A percentile compares a stretch with the other conserved stretches of the same genome.
These are phyloP conservation scores for Acanthamoeba culbertsoni DNA, from an alignment of 208 protist genomes.

Conservation along the genomic window DNA sequence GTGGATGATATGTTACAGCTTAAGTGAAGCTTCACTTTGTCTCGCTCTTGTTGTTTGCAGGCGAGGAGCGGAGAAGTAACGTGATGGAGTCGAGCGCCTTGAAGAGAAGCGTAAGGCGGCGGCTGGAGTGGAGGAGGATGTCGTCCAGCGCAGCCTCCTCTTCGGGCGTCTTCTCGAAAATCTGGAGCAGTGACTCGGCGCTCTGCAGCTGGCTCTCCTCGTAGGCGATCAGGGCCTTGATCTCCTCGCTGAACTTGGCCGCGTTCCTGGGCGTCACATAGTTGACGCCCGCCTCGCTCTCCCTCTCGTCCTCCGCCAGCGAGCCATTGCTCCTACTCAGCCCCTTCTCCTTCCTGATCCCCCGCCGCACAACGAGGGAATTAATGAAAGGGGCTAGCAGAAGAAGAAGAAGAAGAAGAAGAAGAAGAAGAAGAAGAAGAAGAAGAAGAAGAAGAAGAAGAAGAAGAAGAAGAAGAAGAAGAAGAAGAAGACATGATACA, in stretches of 20 bases:
- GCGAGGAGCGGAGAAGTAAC: not conserved
- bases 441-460: too few relatives aligned
- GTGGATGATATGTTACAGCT: too few relatives aligned
- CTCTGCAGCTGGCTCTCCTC: constrained; percentile 34
- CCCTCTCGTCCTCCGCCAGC: not conserved
- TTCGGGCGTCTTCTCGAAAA: not conserved
- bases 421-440: too few relatives aligned
- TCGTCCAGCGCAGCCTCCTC: not conserved
- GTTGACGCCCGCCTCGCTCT: not conserved
- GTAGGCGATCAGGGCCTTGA: not conserved
- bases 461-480: too few relatives aligned
- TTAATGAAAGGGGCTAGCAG: too few relatives aligned
- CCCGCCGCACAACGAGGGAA: too few relatives aligned
- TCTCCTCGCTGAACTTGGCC: constrained; percentile 15
- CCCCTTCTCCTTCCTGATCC: not conserved
- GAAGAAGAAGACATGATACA: too few relatives aligned
- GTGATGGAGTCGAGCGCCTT: not conserved
- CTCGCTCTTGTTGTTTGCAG: not conserved
- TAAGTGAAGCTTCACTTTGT: not conserved
- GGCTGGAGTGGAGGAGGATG: constrained; percentile 4
- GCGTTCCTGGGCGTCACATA: constrained; percentile 7
- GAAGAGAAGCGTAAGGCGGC: not conserved
- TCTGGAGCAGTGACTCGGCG: not conserved
- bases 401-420: too few relatives aligned
- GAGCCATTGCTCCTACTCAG: not conserved